Evolutionary conservation across 495 filamentous ascomycete species (phyloP).

Genomic region (Penicillium goetzii): DNA sequence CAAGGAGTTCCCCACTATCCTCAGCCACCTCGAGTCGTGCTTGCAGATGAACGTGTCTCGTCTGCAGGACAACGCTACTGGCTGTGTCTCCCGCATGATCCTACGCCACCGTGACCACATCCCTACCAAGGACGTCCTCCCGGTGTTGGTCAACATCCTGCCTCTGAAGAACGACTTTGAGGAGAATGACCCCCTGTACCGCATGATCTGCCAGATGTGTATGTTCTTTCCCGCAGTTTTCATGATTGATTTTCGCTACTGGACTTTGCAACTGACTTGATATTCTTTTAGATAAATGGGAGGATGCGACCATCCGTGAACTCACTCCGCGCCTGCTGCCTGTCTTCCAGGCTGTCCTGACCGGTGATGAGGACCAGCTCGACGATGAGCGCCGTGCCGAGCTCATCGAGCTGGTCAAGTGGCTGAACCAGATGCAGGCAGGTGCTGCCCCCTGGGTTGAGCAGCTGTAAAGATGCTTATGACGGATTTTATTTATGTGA

Average conservation of each 20-base stretch:
- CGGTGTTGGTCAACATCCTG: constrained; percentile 74
- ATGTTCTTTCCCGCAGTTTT: background rate
- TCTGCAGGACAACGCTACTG: constrained; percentile 89
- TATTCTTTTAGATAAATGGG: constrained; percentile 56
- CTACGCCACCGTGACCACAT: constrained; percentile 76
- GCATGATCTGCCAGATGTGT: constrained; percentile 81
- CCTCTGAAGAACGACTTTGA: constrained; percentile 94
- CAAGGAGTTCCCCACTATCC: constrained; percentile 73
- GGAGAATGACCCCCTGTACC: constrained; percentile 91
- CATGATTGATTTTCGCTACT: background rate
- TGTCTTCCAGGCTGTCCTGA: constrained; percentile 79
- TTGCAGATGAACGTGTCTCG: constrained; percentile 74
- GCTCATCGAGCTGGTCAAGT: constrained; percentile 72
- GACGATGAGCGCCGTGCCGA: constrained; percentile 75
- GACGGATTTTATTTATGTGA: constrained; percentile 28
- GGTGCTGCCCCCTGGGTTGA: constrained; percentile 50
- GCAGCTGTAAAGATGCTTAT: constrained; percentile 41
- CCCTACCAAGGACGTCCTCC: constrained; percentile 78
- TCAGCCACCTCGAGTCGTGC: constrained; percentile 81
- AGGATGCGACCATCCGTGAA: constrained; percentile 70
- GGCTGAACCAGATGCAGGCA: constrained; percentile 61
- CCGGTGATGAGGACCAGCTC: constrained; percentile 80
- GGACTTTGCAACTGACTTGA: background rate
- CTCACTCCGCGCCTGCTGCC: constrained; percentile 79
- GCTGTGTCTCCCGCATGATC: constrained; percentile 92